Percentiles rank a stretch among this genome's conserved stretches.
Evolutionary conservation across 2,329 filamentous ascomycete species (phyloP).

Genomic region (Cephalotrichum gorgonifer): DNA sequence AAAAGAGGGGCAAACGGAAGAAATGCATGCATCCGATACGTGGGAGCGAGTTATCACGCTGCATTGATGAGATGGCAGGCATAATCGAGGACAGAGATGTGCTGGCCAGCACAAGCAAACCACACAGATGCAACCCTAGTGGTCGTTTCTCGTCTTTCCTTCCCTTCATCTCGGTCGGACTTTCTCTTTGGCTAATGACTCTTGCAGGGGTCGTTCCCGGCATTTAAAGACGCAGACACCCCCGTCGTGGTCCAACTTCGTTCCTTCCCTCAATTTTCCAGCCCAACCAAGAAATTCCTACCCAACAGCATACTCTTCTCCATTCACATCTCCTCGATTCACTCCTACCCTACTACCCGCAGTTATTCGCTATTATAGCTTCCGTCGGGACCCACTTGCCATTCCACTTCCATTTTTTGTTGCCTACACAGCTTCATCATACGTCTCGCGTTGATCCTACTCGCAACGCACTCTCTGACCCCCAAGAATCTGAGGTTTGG

Average conservation of each 20-base stretch:
- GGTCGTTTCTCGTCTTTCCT: background rate
- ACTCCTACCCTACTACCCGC: background rate
- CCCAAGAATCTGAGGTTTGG: too few relatives aligned
- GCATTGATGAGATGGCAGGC: conserved; percentile 6
- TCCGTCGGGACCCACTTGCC: conserved; percentile 2
- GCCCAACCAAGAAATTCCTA: conserved; percentile 24
- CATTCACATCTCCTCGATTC: background rate
- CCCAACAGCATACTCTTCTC: conserved; percentile 19
- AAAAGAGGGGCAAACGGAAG: background rate
- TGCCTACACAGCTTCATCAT: background rate
- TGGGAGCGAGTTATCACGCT: conserved; percentile 2
- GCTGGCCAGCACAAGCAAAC: background rate
- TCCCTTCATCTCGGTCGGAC: background rate
- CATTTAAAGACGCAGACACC: conserved; percentile 39
- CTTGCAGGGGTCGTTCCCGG: background rate
- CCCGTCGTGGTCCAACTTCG: conserved; percentile 26
- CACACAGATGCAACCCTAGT: background rate
- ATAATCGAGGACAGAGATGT: background rate
- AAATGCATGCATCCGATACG: background rate
- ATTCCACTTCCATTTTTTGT: background rate
- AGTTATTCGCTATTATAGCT: background rate
- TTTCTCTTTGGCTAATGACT: background rate
- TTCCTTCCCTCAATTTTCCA: conserved; percentile 21
- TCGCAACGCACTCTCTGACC: too few relatives aligned
- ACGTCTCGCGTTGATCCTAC: too few relatives aligned